Evolutionary conservation across 768 basidiomycete species (phyloP).

Genomic region (Astraeus odoratus): DNA sequence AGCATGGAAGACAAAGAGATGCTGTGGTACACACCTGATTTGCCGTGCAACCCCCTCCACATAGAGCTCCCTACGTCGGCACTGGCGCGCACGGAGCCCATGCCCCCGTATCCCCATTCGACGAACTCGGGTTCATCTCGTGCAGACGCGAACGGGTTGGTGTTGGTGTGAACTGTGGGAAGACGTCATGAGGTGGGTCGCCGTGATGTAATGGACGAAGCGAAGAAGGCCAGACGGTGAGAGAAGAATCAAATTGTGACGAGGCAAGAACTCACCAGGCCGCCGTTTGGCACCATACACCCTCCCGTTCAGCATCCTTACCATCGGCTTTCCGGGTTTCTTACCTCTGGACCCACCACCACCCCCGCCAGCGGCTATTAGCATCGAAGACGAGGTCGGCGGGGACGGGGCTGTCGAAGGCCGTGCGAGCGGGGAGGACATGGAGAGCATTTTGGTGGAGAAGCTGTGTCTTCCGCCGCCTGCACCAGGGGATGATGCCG

Average conservation of each 20-base stretch:
- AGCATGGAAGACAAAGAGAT: conserved; percentile 8
- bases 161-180: conserved; percentile 24
- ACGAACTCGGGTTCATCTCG: conserved; percentile 74
- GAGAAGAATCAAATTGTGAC: not conserved
- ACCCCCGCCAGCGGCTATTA: too few relatives aligned
- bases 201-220: not conserved
- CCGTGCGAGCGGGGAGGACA: not conserved
- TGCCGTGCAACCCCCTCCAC: conserved; percentile 22
- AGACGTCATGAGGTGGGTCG: not conserved
- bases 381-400: too few relatives aligned
- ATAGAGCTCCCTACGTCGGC: conserved; percentile 22
- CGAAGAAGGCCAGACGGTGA: not conserved
- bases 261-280: conserved; percentile 13
- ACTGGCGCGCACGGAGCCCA: conserved; percentile 49
- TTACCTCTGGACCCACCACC: too few relatives aligned
- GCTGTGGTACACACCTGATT: conserved; percentile 21
- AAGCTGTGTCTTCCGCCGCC: conserved; percentile 25
- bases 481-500: conserved; percentile 15
- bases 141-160: conserved; percentile 59
- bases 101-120: conserved; percentile 88
- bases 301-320: conserved; percentile 78
- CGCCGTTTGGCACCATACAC: conserved; percentile 57
- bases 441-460: conserved; percentile 4
- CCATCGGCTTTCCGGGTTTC: conserved; percentile 20
- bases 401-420: conserved; percentile 7